Percentiles rank a stretch among this genome's conserved stretches.
phyloP scores from a whole-genome alignment of 345 rosid species.

The Brassica incana region DNA sequence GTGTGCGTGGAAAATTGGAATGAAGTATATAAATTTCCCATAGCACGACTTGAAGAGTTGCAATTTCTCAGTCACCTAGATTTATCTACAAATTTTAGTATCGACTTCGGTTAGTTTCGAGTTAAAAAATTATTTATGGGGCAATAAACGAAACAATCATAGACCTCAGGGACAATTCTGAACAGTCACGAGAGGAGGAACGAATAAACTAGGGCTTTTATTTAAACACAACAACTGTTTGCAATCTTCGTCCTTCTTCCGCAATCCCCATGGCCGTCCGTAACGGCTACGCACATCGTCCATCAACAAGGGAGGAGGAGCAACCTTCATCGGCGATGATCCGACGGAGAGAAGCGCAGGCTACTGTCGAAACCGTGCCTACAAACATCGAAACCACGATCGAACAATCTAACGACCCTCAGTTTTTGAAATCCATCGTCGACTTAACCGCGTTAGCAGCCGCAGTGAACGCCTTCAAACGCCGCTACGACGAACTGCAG shows the following conservation, averaged over 20 bases:
- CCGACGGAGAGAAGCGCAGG: not conserved
- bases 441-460: conserved; percentile 43
- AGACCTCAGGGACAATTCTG: not conserved
- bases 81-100: not conserved
- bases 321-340: not conserved
- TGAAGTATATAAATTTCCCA: not conserved
- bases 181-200: not conserved
- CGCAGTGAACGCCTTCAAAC: conserved; percentile 46
- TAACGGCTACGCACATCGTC: not conserved
- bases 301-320: not conserved
- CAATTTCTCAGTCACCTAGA: not conserved
- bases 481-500: conserved; percentile 50
- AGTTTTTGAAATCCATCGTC: conserved; percentile 44
- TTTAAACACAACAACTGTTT: not conserved
- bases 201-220: conserved; percentile 13
- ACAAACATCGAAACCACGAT: not conserved
- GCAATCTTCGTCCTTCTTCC: not conserved
- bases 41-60: not conserved
- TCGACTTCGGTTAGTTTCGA: not conserved
- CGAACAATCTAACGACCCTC: conserved; percentile 22
- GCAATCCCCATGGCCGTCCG: not conserved
- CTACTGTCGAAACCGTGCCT: not conserved
- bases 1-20: not conserved
- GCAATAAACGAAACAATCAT: not conserved
- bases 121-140: not conserved